A percentile compares a stretch with the other conserved stretches of the same genome.
Evolutionary conservation across 495 filamentous ascomycete species (phyloP).

Genomic region (Aspergillus carlsbadensis): DNA sequence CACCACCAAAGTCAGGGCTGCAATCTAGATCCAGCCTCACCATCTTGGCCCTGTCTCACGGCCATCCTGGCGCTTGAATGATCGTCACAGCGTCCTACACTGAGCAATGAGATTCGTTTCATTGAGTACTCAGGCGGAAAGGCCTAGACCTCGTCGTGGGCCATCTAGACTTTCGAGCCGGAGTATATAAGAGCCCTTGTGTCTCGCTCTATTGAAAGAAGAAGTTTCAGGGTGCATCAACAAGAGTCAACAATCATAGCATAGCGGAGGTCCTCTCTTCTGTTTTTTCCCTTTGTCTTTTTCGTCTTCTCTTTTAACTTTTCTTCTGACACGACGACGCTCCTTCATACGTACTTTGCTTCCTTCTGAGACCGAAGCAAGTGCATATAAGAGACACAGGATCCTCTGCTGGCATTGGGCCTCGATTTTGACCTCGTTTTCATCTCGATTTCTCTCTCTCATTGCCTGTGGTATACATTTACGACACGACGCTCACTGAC

Average conservation of each 20-base stretch:
- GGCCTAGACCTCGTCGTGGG: conserved; percentile 5
- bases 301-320: not conserved
- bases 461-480: not conserved
- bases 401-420: too few relatives aligned
- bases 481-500: not conserved
- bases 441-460: too few relatives aligned
- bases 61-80: conserved; percentile 6
- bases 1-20: not conserved
- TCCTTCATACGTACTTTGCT: too few relatives aligned
- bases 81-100: not conserved
- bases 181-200: conserved; percentile 8
- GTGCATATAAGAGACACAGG: too few relatives aligned
- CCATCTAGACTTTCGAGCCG: not conserved
- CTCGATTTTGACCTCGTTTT: too few relatives aligned
- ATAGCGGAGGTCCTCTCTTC: not conserved
- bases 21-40: not conserved
- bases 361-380: too few relatives aligned
- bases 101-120: conserved; percentile 6
- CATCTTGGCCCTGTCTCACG: conserved; percentile 3
- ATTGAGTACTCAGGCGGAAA: not conserved
- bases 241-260: not conserved
- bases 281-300: not conserved
- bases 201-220: not conserved
- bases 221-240: not conserved
- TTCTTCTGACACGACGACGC: too few relatives aligned